phyloP scores from a whole-genome alignment of 371 early-diverging fungal species.

The Mucor sp. region DNA sequence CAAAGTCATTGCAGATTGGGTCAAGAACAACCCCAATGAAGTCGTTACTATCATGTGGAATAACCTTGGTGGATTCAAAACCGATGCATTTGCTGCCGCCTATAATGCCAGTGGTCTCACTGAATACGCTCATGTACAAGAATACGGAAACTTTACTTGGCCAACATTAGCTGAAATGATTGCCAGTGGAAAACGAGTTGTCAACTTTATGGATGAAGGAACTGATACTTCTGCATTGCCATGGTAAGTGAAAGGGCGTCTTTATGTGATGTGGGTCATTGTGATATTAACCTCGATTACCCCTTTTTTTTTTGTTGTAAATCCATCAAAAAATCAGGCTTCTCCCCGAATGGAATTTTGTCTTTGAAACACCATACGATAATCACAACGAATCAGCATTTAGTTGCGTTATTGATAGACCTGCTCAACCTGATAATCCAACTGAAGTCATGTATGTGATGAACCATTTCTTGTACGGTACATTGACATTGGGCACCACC shows the following conservation, averaged over 20 bases:
- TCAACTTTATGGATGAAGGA: constrained; percentile 65
- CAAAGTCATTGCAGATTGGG: constrained; percentile 49
- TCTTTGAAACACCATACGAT: constrained; percentile 63
- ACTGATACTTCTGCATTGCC: constrained; percentile 54
- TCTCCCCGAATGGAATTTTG: constrained; percentile 53
- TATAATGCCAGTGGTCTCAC: constrained; percentile 63
- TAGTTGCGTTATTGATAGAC: constrained; percentile 58
- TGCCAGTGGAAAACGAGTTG: constrained; percentile 61
- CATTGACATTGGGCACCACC: constrained; percentile 30
- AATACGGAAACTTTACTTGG: constrained; percentile 52
- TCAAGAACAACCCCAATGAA: constrained; percentile 63
- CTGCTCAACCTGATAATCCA: constrained; percentile 35
- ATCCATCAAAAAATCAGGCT: constrained; percentile 37
- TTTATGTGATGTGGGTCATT: not conserved
- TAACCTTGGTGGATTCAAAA: constrained; percentile 53
- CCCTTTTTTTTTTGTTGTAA: not conserved
- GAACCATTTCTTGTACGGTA: constrained; percentile 62
- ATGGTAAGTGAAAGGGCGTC: constrained; percentile 47
- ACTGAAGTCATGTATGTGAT: constrained; percentile 57
- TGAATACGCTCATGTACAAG: constrained; percentile 54
- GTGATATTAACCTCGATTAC: not conserved
- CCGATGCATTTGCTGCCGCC: constrained; percentile 50
- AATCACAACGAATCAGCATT: constrained; percentile 44
- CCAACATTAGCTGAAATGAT: constrained; percentile 73
- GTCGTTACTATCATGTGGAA: constrained; percentile 77